A percentile compares a stretch with the other conserved stretches of the same genome.
phyloP scores from a whole-genome alignment of 2,329 filamentous ascomycete genomes.

The Hypoxylon sp. region DNA sequence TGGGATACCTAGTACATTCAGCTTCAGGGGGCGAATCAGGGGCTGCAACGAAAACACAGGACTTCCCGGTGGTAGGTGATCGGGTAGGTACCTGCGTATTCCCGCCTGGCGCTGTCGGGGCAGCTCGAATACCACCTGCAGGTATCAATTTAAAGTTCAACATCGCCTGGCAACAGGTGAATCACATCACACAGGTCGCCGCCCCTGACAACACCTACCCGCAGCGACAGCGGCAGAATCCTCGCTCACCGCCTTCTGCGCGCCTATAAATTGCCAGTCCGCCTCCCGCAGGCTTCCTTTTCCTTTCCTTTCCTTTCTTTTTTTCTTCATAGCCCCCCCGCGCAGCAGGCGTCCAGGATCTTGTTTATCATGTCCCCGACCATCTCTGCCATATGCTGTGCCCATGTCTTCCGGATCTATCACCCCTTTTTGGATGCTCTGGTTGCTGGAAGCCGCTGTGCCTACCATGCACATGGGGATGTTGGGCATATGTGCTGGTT shows the following conservation, averaged over 20 bases:
- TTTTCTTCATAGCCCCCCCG: neutral
- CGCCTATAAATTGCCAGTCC: neutral
- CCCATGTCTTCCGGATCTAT: neutral
- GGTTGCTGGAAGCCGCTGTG: neutral
- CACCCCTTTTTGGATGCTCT: neutral
- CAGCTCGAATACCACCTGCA: neutral
- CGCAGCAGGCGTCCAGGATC: neutral
- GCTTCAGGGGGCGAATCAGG: neutral
- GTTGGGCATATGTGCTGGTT: conserved; percentile 11
- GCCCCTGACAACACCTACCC: neutral
- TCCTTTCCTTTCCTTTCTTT: conserved; percentile 3
- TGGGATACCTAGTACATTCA: no score
- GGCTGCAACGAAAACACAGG: neutral
- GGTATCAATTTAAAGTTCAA: neutral
- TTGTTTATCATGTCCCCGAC: neutral
- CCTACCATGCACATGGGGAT: neutral
- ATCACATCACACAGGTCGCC: neutral
- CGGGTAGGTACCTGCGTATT: neutral
- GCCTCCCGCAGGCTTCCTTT: neutral
- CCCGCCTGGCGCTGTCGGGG: neutral
- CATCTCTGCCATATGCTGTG: neutral
- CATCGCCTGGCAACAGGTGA: neutral
- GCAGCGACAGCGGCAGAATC: neutral
- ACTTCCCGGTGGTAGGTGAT: neutral
- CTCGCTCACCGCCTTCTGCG: neutral